A percentile compares a stretch with the other conserved stretches of the same genome.
phyloP scores from a whole-genome alignment of 371 early-diverging fungal genomes.

The Lichtheimia ornata region DNA sequence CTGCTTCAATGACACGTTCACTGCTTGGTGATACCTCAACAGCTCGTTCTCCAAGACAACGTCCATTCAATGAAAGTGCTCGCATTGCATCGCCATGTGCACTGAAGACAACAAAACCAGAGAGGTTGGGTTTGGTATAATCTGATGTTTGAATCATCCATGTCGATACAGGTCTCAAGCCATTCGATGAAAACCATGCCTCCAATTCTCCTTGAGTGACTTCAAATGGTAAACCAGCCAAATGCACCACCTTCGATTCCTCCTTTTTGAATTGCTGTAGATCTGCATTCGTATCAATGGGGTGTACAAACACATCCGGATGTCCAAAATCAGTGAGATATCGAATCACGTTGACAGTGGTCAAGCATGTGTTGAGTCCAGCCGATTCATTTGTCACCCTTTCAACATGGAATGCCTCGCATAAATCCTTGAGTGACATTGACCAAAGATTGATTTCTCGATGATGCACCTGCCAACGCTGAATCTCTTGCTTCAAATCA shows the following conservation, averaged over 20 bases:
- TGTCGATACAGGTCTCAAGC: slow-evolving; percentile 56
- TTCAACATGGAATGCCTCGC: slow-evolving; percentile 56
- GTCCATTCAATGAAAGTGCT: slow-evolving; percentile 67
- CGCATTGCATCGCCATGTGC: slow-evolving; percentile 64
- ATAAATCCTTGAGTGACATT: slow-evolving; percentile 65
- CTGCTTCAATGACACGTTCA: slow-evolving; percentile 58
- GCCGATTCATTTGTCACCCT: slow-evolving; percentile 52
- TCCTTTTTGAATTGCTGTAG: slow-evolving; percentile 68
- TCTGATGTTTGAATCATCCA: slow-evolving; percentile 56
- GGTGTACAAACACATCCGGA: slow-evolving; percentile 62
- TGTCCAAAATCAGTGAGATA: slow-evolving; percentile 56
- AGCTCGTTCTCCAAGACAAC: slow-evolving; percentile 64
- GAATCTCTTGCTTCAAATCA: slow-evolving; percentile 74
- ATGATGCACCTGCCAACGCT: slow-evolving; percentile 66
- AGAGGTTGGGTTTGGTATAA: slow-evolving; percentile 56
- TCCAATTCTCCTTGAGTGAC: slow-evolving; percentile 68
- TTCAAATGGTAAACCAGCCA: slow-evolving; percentile 63
- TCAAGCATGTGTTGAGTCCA: slow-evolving; percentile 62
- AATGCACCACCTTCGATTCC: slow-evolving; percentile 67
- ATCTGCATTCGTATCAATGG: slow-evolving; percentile 67
- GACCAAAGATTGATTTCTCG: slow-evolving; percentile 56
- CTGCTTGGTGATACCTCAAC: slow-evolving; percentile 70
- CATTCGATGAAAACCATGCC: slow-evolving; percentile 64
- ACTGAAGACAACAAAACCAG: slow-evolving; percentile 60
- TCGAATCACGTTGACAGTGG: slow-evolving; percentile 62